These are phyloP conservation scores for Candida sakaeoensis DNA, from an alignment of 805 yeast species.

Conservation along the genomic window DNA sequence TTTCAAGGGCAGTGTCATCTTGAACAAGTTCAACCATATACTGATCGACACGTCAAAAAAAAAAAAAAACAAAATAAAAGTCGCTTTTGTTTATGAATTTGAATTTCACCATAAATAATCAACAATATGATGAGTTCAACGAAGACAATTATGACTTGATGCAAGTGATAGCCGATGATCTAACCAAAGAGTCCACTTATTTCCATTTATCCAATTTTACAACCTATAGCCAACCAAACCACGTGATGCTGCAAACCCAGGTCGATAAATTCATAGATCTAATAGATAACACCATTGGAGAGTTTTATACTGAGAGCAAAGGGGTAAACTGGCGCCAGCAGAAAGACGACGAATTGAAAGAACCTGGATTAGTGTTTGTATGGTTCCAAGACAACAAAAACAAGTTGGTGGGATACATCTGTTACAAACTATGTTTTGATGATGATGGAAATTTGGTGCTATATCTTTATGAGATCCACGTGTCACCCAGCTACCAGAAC, in stretches of 20 bases:
- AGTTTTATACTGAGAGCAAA: slow-evolving; percentile 21
- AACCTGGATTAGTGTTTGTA: slow-evolving; percentile 44
- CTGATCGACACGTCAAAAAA: neutral
- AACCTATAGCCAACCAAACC: slow-evolving; percentile 5
- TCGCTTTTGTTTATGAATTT: slow-evolving; percentile 2
- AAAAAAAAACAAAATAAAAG: neutral
- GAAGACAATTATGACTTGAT: slow-evolving; percentile 17
- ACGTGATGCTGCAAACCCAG: neutral
- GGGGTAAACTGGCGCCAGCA: slow-evolving; percentile 41
- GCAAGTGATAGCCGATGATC: slow-evolving; percentile 13
- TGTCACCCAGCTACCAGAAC: slow-evolving; percentile 31
- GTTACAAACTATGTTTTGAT: slow-evolving; percentile 43
- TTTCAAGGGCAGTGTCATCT: slow-evolving; percentile 9
- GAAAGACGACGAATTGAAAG: slow-evolving; percentile 45
- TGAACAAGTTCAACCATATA: neutral
- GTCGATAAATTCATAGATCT: slow-evolving; percentile 18
- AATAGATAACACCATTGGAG: slow-evolving; percentile 26
- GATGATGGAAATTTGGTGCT: slow-evolving; percentile 32
- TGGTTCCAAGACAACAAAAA: slow-evolving; percentile 20
- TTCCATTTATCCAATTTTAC: neutral
- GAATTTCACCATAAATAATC: slow-evolving; percentile 4
- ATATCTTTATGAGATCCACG: slow-evolving; percentile 58
- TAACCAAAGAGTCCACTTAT: slow-evolving; percentile 6
- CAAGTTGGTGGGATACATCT: slow-evolving; percentile 40
- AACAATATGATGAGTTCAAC: slow-evolving; percentile 10